These are phyloP conservation scores for Mycocentrospora acerina DNA, from an alignment of 2,329 filamentous ascomycete species.

Conservation along the genomic window DNA sequence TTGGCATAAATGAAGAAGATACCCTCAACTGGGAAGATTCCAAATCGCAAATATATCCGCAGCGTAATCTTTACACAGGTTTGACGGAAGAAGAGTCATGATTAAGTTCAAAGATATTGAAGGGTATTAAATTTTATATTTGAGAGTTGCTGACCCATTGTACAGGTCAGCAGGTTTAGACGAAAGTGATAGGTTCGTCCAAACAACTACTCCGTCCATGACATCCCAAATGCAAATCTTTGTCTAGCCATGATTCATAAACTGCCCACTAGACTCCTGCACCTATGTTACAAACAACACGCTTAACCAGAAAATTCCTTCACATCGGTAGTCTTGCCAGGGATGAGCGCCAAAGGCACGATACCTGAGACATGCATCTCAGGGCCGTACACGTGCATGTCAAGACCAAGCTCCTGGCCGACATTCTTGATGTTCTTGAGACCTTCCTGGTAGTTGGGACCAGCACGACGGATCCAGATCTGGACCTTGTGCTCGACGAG, in stretches of 20 bases:
- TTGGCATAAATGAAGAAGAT: no score
- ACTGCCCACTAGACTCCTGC: conserved; percentile 15
- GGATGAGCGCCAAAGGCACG: conserved; percentile 79
- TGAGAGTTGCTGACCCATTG: conserved; percentile 9
- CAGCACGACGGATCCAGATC: conserved; percentile 90
- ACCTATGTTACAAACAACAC: conserved; percentile 32
- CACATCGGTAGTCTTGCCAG: conserved; percentile 61
- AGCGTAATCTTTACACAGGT: no score
- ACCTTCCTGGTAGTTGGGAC: conserved; percentile 99
- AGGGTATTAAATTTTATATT: conserved; percentile 22
- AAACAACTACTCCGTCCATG: conserved; percentile 19
- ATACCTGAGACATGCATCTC: conserved; percentile 93
- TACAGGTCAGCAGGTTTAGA: conserved; percentile 10
- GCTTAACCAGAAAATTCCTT: conserved; percentile 61
- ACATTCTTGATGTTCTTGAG: conserved; percentile 99
- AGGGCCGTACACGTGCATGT: conserved; percentile 87
- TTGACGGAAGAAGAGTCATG: not conserved
- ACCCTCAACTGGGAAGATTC: no score
- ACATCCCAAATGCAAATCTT: conserved; percentile 24
- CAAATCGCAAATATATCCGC: no score
- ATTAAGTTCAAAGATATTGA: no score
- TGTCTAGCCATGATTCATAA: conserved; percentile 36
- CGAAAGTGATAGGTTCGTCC: conserved; percentile 17
- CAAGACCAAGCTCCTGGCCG: conserved; percentile 86
- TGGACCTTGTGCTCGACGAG: conserved; percentile 96